Evolutionary conservation across 805 yeast species (phyloP), one percentile per base, ranked within the genome.

Genomic region (Pichia gijzeniarum): DNA sequence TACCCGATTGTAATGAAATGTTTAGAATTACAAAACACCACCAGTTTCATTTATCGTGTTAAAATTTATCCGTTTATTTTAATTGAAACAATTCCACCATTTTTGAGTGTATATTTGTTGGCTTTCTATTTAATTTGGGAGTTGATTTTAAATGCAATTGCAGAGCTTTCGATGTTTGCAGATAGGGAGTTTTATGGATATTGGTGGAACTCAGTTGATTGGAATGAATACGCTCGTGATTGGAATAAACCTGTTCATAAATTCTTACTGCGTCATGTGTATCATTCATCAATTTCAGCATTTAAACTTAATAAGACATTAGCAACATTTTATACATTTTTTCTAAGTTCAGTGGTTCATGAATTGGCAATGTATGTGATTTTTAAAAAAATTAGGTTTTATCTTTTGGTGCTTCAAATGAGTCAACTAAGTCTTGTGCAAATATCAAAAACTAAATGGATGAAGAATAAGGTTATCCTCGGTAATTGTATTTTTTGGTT

Each of bases 161-260:
- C 96, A 0, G 99, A 93, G 61, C 68, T 91, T 33, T 82, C 95
- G 14, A 59, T 73, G 43, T 95, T 82, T 65, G 96, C 87, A 4
- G 97, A 93, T 61, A 77, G 99, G 41, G 85, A 85, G 53, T 93
- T 93, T 63, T 93, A 95, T 60, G 91, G 95, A 3, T 85, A 88
- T 37, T 95, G 99, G 99, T 93, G 99, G 99, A 87, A 90, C 55
- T 85, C 95, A 50, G 79, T 83, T 17, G 84, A 87, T 35, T 93
- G 97, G 96, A 85, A 85, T 47, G 90, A 90, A 60, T 93, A 86
- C 62, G 83, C 96, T 10, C 73, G 97, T 52, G 80, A 85, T 50
- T 95, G 99, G 99, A 93, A 93, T 61, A 76, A 77, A 9, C 96
- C 98, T 0, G 98, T 93, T 19, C 96, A 93, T 62, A 76, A 79